Conservation (phyloP, 2,329 filamentous ascomycete species). For the Phialemonium atrogriseum region DNA sequence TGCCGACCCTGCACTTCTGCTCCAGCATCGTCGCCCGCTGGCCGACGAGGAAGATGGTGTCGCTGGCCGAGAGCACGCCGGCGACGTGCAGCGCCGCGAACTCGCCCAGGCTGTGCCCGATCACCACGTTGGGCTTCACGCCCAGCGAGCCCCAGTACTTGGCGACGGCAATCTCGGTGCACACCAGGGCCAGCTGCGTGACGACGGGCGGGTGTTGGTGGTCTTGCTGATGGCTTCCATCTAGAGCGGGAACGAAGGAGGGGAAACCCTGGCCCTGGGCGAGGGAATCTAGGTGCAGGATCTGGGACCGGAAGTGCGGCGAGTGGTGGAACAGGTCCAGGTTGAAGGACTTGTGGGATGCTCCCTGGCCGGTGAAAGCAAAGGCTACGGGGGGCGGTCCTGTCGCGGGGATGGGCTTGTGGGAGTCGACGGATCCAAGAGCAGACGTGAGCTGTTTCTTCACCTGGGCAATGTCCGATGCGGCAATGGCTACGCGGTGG, state of each 20-base stretch:
- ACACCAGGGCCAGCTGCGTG: constrained; percentile 29
- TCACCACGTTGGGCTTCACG: constrained; percentile 31
- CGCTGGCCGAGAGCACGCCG: constrained; percentile 52
- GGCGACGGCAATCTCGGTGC: constrained; percentile 33
- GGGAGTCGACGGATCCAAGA: constrained; percentile 9
- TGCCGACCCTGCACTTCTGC: constrained; percentile 36
- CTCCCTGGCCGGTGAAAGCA: constrained; percentile 37
- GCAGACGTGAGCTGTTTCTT: constrained; percentile 12
- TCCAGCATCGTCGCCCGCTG: constrained; percentile 47
- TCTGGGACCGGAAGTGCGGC: constrained; percentile 21
- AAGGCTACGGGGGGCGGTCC: constrained; percentile 23
- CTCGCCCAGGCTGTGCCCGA: constrained; percentile 51
- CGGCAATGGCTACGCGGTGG: constrained; percentile 19
- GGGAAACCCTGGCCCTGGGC: constrained; percentile 24
- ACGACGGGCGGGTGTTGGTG: constrained; percentile 11
- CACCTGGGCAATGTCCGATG: constrained; percentile 14
- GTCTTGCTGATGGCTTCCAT: constrained; percentile 19
- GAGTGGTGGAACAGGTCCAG: constrained; percentile 23
- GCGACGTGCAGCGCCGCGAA: constrained; percentile 54
- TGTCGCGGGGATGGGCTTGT: constrained; percentile 13
- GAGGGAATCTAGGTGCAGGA: constrained; percentile 23
- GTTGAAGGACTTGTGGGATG: constrained; percentile 21
- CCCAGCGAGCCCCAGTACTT: constrained; percentile 30
- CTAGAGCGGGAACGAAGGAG: constrained; percentile 31
- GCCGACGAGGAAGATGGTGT: constrained; percentile 56